Base-by-base conservation (phyloP, 192 early-diverging fungal species). In the Coemansia aciculifera region DNA sequence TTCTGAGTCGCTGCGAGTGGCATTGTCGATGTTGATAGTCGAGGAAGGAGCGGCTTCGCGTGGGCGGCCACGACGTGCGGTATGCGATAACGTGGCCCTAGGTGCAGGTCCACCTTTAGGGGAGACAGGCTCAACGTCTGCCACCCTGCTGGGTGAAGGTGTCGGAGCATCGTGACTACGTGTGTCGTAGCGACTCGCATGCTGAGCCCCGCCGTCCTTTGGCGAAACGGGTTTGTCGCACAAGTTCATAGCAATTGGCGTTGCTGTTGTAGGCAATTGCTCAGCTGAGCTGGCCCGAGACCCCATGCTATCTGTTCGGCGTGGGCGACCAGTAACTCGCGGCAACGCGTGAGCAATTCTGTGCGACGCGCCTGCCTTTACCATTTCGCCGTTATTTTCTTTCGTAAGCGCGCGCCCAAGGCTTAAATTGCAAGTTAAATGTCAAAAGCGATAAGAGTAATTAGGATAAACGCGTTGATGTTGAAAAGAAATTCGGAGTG, bases 301-400 rank as follows among this genome's bases (percentile, higher is more conserved):
- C 15, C 13, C 54, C 54, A 57, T 32, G 54, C 54, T 57, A 17
- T 57, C 54, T 32, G 27, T 57, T 57, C 29, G 27, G 54, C 54
- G 54, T 7, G 54, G 54, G 27, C 17, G 54, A 31, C 54, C 54
- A 7, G 54, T 32, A 29, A 13, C 54, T 57, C 54, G 54, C 12
- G 54, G 54, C 29, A n/a, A 15, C 31, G 31, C 54, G 54, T 57
- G 54, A 57, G 54, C 29, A 32, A 57, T 57, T 57, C 54, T 57
- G 29, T 57, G 54, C 15, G 54, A 31, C 54, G 29, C 13, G 29
- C 29, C 29, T 8, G 54, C 1, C 4, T 11, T 34, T 29, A 29
- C 13, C 54, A 57, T 57, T 32, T 57, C 15, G 31, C 29, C 13
- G 13, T 44, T 44, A 7, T 5, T 36, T 36, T 0, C 34, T 34